These are phyloP conservation scores for Coleophoma crateriformis DNA, from an alignment of 2,329 filamentous ascomycete genomes.

Conservation along the genomic window DNA sequence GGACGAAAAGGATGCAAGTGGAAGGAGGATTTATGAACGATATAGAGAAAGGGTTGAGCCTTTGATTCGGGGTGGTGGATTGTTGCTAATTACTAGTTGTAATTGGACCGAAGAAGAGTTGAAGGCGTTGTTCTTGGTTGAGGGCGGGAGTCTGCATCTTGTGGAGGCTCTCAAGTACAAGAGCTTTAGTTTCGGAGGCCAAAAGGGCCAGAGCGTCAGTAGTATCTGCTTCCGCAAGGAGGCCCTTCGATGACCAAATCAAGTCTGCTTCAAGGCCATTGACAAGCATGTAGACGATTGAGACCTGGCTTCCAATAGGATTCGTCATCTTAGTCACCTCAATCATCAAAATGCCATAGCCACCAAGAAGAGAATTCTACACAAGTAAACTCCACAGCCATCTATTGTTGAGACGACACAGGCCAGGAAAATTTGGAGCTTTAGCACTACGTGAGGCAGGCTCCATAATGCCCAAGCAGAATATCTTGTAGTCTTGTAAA, in stretches of 20 bases:
- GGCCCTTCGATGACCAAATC: conserved; percentile 2
- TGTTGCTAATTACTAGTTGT: conserved; percentile 87
- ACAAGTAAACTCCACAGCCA: too few relatives aligned
- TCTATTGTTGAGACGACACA: too few relatives aligned
- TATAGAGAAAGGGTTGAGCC: conserved; percentile 66
- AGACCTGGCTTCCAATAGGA: too few relatives aligned
- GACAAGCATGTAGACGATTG: too few relatives aligned
- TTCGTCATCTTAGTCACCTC: too few relatives aligned
- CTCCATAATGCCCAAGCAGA: too few relatives aligned
- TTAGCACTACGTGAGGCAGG: too few relatives aligned
- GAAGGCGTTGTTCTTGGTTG: conserved; percentile 67
- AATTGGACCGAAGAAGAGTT: conserved; percentile 97
- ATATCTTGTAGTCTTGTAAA: too few relatives aligned
- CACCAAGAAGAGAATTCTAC: too few relatives aligned
- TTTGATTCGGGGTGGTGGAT: conserved; percentile 65
- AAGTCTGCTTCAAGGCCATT: too few relatives aligned
- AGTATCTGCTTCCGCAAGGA: conserved; percentile 71
- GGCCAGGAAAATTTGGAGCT: too few relatives aligned
- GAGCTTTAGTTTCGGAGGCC: conserved; percentile 83
- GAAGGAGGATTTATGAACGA: conserved; percentile 62
- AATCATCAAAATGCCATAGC: too few relatives aligned
- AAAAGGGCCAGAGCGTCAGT: conserved; percentile 82
- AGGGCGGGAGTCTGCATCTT: conserved; percentile 41
- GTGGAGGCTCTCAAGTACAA: conserved; percentile 71
- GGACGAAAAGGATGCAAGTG: conserved; percentile 44